Evolutionary conservation across 2,329 filamentous ascomycete genomes (phyloP).

Genomic region (Aspergillus piperis): DNA sequence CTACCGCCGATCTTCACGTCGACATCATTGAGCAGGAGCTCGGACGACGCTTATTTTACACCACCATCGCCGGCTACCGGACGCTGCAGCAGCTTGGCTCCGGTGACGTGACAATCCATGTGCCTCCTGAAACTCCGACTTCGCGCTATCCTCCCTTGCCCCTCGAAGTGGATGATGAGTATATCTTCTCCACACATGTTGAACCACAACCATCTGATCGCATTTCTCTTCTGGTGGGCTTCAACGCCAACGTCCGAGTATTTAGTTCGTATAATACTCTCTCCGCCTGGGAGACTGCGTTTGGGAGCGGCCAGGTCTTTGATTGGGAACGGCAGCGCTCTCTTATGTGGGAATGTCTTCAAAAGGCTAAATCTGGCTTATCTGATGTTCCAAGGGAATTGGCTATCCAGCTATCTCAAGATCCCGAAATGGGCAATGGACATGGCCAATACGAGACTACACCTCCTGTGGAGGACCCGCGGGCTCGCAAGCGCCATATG

Average conservation of each 20-base stretch:
- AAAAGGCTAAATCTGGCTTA: constrained; percentile 68
- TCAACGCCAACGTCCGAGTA: constrained; percentile 76
- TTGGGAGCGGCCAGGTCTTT: constrained; percentile 74
- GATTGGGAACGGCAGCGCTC: constrained; percentile 76
- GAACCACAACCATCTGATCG: constrained; percentile 67
- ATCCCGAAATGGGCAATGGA: constrained; percentile 33
- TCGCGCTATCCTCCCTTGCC: constrained; percentile 79
- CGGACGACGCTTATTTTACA: constrained; percentile 72
- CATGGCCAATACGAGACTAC: constrained; percentile 49
- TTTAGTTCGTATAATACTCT: constrained; percentile 79
- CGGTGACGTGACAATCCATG: constrained; percentile 69
- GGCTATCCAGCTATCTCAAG: constrained; percentile 50
- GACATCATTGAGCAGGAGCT: constrained; percentile 50
- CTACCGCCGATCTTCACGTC: constrained; percentile 20
- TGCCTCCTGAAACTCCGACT: constrained; percentile 73
- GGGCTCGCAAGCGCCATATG: constrained; percentile 42
- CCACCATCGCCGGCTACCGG: constrained; percentile 73
- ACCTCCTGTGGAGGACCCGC: constrained; percentile 46
- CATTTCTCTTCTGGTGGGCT: constrained; percentile 73
- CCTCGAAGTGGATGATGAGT: constrained; percentile 80
- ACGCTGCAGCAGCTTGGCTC: constrained; percentile 77
- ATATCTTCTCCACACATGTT: constrained; percentile 70
- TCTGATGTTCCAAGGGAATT: constrained; percentile 70
- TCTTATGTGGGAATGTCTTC: constrained; percentile 70
- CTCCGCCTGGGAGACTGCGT: constrained; percentile 77